Percentiles rank a stretch among this genome's conserved stretches.
phyloP scores from a whole-genome alignment of 208 protist genomes.

The Trypanosoma rangeli region DNA sequence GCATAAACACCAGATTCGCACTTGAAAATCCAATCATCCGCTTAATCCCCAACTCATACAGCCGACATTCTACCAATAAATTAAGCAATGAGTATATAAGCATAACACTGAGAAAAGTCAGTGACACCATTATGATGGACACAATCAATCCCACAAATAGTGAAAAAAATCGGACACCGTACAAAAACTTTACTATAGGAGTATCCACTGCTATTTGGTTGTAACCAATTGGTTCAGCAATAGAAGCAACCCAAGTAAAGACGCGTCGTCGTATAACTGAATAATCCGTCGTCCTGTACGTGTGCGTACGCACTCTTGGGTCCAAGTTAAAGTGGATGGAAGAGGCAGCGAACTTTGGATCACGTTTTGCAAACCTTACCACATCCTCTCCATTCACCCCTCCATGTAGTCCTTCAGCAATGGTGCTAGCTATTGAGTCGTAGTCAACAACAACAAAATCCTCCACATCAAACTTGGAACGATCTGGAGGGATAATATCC shows the following conservation, averaged over 20 bases:
- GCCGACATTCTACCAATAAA: constrained; percentile 88
- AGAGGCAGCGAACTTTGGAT: constrained; percentile 33
- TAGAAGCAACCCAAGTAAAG: constrained; percentile 38
- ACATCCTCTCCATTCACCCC: constrained; percentile 16
- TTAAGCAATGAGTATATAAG: constrained; percentile 95
- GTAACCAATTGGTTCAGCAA: constrained; percentile 59
- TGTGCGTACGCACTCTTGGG: constrained; percentile 17
- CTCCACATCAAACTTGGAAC: constrained; percentile 29
- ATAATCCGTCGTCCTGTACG: constrained; percentile 50
- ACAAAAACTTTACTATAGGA: constrained; percentile 64
- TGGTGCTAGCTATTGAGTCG: constrained; percentile 10
- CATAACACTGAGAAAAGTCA: constrained; percentile 81
- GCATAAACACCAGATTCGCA: constrained; percentile 41
- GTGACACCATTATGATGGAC: constrained; percentile 79
- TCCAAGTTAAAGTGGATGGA: constrained; percentile 51
- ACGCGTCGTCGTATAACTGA: constrained; percentile 40
- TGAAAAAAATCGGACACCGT: constrained; percentile 66
- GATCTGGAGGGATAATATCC: constrained; percentile 24
- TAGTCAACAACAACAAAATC: constrained; percentile 39
- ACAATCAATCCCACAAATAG: constrained; percentile 92
- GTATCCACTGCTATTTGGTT: constrained; percentile 56
- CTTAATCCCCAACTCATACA: constrained; percentile 93
- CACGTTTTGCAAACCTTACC: background rate
- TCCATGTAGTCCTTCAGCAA: constrained; percentile 36
- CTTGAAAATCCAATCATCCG: constrained; percentile 90